Evolutionary conservation across 2,329 filamentous ascomycete species (phyloP).

Genomic region (Fusarium coffeatum): DNA sequence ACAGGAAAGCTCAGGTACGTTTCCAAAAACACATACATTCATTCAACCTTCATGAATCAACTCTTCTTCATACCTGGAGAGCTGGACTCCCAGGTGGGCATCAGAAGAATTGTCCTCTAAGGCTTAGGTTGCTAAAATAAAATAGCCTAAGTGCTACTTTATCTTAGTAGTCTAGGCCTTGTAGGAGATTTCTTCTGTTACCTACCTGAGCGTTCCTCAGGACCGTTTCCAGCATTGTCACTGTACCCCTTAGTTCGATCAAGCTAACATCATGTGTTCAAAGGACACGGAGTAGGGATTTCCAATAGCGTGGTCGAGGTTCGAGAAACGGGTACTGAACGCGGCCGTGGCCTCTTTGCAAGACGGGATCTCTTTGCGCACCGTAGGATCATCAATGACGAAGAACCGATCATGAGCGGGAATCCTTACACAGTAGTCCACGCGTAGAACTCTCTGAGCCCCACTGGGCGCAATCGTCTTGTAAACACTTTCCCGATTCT

Average conservation of each 20-base stretch:
- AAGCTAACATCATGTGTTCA: neutral
- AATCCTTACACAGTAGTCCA: conserved; percentile 4
- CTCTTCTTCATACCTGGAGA: neutral
- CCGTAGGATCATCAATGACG: conserved; percentile 33
- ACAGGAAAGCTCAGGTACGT: neutral
- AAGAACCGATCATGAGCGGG: conserved; percentile 35
- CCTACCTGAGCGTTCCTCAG: neutral
- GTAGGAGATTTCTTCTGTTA: neutral
- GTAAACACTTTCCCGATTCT: conserved; percentile 24
- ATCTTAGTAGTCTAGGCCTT: too few species aligned
- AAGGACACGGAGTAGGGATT: neutral
- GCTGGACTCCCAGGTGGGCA: too few species aligned
- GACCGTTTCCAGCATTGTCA: neutral
- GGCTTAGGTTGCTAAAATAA: too few species aligned
- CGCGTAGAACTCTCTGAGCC: conserved; percentile 24
- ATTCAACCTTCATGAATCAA: neutral
- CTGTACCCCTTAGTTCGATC: neutral
- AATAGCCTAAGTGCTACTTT: too few species aligned
- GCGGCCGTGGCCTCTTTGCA: conserved; percentile 41
- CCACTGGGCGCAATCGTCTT: neutral
- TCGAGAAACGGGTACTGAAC: neutral
- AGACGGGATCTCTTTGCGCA: neutral
- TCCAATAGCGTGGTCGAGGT: conserved; percentile 3
- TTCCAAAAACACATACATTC: neutral
- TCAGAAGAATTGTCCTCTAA: neutral